phyloP scores from a whole-genome alignment of 495 filamentous ascomycete genomes.

The Parmelia sp. region DNA sequence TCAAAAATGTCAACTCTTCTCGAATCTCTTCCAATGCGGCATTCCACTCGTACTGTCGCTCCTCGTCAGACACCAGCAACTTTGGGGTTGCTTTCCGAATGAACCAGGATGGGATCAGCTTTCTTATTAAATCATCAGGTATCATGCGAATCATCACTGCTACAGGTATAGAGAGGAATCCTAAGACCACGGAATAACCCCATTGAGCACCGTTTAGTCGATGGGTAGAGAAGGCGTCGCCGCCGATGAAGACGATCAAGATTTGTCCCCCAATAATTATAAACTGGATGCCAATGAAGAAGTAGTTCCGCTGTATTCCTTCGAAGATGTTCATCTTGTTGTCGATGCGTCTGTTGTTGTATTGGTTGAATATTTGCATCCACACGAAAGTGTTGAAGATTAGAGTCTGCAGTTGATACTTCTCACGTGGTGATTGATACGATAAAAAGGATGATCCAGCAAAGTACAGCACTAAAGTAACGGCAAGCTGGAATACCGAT shows the following conservation, averaged over 20 bases:
- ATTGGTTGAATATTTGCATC: conserved; percentile 92
- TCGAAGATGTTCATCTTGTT: conserved; percentile 90
- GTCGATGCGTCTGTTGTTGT: conserved; percentile 80
- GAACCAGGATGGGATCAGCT: conserved; percentile 49
- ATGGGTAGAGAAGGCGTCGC: conserved; percentile 59
- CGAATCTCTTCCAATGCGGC: conserved; percentile 60
- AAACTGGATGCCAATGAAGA: conserved; percentile 74
- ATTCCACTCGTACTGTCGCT: conserved; percentile 61
- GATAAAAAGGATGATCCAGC: conserved; percentile 57
- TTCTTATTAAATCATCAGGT: conserved; percentile 58
- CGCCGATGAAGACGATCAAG: conserved; percentile 72
- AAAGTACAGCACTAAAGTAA: conserved; percentile 74
- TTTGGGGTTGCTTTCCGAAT: conserved; percentile 41
- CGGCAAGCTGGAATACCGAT: conserved; percentile 72
- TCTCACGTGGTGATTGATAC: conserved; percentile 40
- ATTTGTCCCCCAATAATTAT: conserved; percentile 81
- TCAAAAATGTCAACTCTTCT: conserved; percentile 72
- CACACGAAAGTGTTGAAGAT: conserved; percentile 92
- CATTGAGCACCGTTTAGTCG: conserved; percentile 61
- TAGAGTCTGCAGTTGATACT: conserved; percentile 54
- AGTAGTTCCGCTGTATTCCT: conserved; percentile 67
- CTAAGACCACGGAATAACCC: conserved; percentile 67
- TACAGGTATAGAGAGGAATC: conserved; percentile 62
- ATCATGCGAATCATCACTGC: conserved; percentile 67
- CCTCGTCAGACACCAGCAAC: conserved; percentile 64